Evolutionary conservation across 2,329 filamentous ascomycete genomes (phyloP).

Genomic region (Trichoderma asperellum): DNA sequence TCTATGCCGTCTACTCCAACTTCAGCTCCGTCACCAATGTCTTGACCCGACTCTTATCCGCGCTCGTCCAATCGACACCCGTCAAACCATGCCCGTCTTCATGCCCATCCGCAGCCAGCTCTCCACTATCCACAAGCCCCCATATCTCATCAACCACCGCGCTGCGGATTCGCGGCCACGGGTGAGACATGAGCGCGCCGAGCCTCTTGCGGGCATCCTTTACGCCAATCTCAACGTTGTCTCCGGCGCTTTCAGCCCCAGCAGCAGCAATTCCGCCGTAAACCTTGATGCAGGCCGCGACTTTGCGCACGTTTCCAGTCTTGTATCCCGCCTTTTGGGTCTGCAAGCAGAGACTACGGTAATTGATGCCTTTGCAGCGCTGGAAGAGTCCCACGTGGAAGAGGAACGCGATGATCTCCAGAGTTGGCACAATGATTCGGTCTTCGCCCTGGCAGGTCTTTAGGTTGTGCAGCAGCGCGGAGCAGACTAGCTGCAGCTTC

Average conservation of each 20-base stretch:
- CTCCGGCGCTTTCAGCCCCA: conserved; percentile 44
- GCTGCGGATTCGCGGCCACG: conserved; percentile 74
- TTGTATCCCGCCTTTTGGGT: conserved; percentile 83
- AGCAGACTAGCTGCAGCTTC: conserved; percentile 51
- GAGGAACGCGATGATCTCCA: conserved; percentile 79
- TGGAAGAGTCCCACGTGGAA: conserved; percentile 64
- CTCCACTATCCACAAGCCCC: conserved; percentile 45
- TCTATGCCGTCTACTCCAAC: conserved; percentile 36
- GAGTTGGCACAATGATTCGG: conserved; percentile 70
- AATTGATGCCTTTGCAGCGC: conserved; percentile 45
- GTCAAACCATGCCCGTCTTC: conserved; percentile 46
- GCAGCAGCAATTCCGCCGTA: conserved; percentile 69
- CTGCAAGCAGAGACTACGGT: conserved; percentile 66
- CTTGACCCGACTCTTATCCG: conserved; percentile 53
- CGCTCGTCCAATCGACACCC: conserved; percentile 61
- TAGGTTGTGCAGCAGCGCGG: conserved; percentile 59
- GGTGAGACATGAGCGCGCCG: conserved; percentile 74
- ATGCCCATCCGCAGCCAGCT: conserved; percentile 14
- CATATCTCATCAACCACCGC: conserved; percentile 65
- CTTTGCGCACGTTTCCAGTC: conserved; percentile 77
- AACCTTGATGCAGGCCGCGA: conserved; percentile 78
- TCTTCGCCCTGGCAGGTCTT: conserved; percentile 62
- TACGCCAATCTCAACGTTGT: conserved; percentile 41
- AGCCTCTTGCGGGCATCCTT: conserved; percentile 68
- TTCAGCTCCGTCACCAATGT: conserved; percentile 49